These are phyloP conservation scores for Yamadazyma akitaensis DNA, from an alignment of 805 yeast species.

Conservation along the genomic window DNA sequence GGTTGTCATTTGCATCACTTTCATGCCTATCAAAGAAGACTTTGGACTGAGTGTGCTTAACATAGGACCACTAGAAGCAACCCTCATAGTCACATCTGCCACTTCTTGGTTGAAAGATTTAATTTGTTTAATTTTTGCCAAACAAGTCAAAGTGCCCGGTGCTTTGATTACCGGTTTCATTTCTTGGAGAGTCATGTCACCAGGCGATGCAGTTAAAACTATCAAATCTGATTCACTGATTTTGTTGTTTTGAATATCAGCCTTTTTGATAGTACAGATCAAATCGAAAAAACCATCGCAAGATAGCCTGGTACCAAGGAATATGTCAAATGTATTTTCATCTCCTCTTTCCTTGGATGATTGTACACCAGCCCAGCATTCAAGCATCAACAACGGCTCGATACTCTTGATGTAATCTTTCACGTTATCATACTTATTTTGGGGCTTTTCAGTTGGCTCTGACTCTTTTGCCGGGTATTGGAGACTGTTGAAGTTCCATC, in stretches of 20 bases:
- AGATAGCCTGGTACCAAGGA: constrained; percentile 75
- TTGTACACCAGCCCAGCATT: constrained; percentile 90
- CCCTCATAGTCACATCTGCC: constrained; percentile 72
- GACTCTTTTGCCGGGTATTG: constrained; percentile 51
- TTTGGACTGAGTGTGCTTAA: constrained; percentile 59
- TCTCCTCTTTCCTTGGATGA: constrained; percentile 64
- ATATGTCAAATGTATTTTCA: constrained; percentile 58
- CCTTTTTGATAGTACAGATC: constrained; percentile 63
- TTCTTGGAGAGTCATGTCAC: constrained; percentile 15
- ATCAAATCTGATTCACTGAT: constrained; percentile 76
- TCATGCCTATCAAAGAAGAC: constrained; percentile 61
- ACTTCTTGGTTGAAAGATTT: constrained; percentile 63
- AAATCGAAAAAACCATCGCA: constrained; percentile 88
- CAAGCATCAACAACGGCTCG: constrained; percentile 79
- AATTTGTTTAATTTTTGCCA: constrained; percentile 77
- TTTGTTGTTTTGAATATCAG: constrained; percentile 47
- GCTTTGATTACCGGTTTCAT: constrained; percentile 24
- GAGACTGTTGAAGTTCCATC: constrained; percentile 68
- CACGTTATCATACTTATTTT: constrained; percentile 48
- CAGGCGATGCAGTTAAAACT: constrained; percentile 26
- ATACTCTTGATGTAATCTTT: constrained; percentile 66
- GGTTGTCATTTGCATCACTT: constrained; percentile 83
- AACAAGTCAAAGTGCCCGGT: constrained; percentile 49
- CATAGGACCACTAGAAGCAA: constrained; percentile 52
- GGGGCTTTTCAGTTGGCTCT: constrained; percentile 35